Conservation (phyloP, 306 rosid species). For the Hippophae rhamnoides region DNA sequence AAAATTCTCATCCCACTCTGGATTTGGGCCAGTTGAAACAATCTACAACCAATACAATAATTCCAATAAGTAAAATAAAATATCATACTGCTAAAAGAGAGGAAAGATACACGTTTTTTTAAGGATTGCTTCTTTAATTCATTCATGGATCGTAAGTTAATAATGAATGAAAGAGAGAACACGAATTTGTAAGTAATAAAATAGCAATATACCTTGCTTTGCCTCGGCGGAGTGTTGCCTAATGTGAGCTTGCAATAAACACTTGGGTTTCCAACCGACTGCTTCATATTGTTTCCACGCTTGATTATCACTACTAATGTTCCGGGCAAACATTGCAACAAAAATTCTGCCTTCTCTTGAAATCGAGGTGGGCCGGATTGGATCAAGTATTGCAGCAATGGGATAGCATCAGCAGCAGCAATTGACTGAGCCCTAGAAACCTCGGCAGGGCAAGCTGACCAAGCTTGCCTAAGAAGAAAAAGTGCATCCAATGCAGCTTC, state of each 20-base stretch:
- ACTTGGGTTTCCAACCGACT: slow-evolving; percentile 96
- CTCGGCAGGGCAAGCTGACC: slow-evolving; percentile 99
- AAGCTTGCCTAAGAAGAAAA: slow-evolving; percentile 96
- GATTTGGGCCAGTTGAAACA: slow-evolving; percentile 91
- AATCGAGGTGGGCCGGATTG: slow-evolving; percentile 99
- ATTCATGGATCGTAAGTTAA: no score
- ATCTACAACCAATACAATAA: slow-evolving; percentile 38
- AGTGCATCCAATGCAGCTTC: slow-evolving; percentile 98
- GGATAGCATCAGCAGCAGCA: slow-evolving; percentile 97
- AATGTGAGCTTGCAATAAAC: slow-evolving; percentile 90
- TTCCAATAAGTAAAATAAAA: neutral
- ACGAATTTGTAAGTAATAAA: neutral
- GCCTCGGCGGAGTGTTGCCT: slow-evolving; percentile 78
- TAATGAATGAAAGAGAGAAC: neutral
- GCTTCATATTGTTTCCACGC: slow-evolving; percentile 93
- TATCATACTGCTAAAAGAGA: no score
- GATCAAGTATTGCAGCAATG: slow-evolving; percentile 83
- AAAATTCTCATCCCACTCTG: slow-evolving; percentile 95
- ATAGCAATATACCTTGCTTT: slow-evolving; percentile 54
- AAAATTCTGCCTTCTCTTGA: slow-evolving; percentile 92
- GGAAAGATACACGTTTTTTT: no score
- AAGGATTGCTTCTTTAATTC: no score
- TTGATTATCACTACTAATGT: slow-evolving; percentile 83
- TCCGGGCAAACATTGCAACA: slow-evolving; percentile 97
- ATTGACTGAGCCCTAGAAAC: slow-evolving; percentile 94